Evolutionary conservation across 495 filamentous ascomycete genomes (phyloP), one percentile per base, ranked within the genome.

Genomic region (Xylaria bambusicola): DNA sequence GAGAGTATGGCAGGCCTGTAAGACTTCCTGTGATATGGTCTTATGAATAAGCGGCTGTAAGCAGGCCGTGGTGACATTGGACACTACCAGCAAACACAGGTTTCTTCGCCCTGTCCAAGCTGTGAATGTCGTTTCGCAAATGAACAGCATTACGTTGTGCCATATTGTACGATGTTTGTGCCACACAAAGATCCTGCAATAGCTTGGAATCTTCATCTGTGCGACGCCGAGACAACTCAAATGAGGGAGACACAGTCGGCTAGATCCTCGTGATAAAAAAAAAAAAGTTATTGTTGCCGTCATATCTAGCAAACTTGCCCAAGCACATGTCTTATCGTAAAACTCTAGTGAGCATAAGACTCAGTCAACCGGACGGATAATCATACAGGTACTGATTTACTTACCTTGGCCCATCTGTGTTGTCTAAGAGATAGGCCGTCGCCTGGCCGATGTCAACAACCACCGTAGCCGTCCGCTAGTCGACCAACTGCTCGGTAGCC

Each of bases 11-110:
- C 15, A 40, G 18, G 18, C 13, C 24, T 3, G 56, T 23, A 51
- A 58, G 45, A 58, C 47, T 35, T 51, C 24, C 51, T 51, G 47
- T 58, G 47, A 44, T 20, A 35, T 51, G 47, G 45, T 58, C 55
- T 49, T 41, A 56, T 50, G 17, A 41, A 24, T 35, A 29, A 49
- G 45, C 54, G 26, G 31, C 33, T 9, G 20, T 15, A 35, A 5
- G 33, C n/a, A 48, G 15, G 8, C 18, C 15, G 17, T 48, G 24
- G 47, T 3, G 15, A 29, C 2, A 20, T 35, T 45, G 15, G 15
- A 13, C n/a, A n/a, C 17, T 13, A n/a, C 27, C 2, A 9, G 15
- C 17, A 41, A 35, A 33, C 36, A 40, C 2, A 33, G 26, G 35
- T 13, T 52, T 29, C 46, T 29, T 33, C 40, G n/a, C 13, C 15